Percentiles rank a stretch among this genome's conserved stretches.
Conservation (phyloP, 2,329 filamentous ascomycete species). For the Dactylellina leptospora region DNA sequence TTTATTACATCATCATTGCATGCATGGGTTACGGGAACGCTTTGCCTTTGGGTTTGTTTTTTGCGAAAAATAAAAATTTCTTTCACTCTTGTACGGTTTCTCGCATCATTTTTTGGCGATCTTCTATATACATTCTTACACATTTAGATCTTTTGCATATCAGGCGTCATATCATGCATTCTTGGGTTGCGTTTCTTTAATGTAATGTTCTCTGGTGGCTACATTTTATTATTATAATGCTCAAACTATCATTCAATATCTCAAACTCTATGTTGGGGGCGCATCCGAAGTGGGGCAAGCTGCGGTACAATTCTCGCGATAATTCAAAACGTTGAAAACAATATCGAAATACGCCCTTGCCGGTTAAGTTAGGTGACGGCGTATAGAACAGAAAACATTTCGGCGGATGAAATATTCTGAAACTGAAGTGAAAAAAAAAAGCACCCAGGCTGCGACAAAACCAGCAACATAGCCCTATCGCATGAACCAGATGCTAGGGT, state of each 20-base stretch:
- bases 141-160: conserved; percentile 4
- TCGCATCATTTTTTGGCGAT: background rate
- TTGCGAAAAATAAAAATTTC: background rate
- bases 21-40: conserved; percentile 19
- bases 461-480: background rate
- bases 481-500: background rate
- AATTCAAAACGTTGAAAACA: no score
- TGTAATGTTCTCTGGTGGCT: conserved; percentile 2
- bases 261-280: no score
- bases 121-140: conserved; percentile 16
- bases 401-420: no score
- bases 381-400: no score
- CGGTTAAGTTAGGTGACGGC: no score
- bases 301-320: no score
- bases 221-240: background rate
- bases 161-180: background rate
- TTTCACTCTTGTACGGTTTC: background rate
- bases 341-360: no score
- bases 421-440: no score
- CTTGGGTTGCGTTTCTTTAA: conserved; percentile 4
- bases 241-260: no score
- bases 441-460: background rate
- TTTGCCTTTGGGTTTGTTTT: conserved; percentile 8
- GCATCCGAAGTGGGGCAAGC: no score
- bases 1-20: conserved; percentile 23